These are phyloP conservation scores for Oryza coarctata DNA, from an alignment of 176 grass and related monocot species.

Conservation along the genomic window DNA sequence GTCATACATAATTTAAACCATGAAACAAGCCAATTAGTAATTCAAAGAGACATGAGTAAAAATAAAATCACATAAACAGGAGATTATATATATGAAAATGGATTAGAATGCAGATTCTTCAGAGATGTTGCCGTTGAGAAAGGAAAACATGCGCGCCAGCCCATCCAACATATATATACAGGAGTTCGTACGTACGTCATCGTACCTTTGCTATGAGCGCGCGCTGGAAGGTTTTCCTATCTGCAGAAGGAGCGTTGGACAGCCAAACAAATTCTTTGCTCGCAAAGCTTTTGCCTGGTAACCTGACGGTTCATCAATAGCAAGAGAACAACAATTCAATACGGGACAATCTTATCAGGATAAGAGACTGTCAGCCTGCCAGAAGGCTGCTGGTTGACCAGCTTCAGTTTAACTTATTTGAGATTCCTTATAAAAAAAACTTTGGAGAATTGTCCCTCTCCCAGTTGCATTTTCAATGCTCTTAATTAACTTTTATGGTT, in stretches of 20 bases:
- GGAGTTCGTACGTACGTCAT: too few species aligned
- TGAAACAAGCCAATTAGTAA: not conserved
- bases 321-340: too few species aligned
- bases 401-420: not conserved
- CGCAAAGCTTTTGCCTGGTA: slow-evolving; percentile 63
- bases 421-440: too few species aligned
- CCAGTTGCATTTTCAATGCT: too few species aligned
- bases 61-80: not conserved
- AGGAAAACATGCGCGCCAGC: too few species aligned
- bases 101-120: not conserved
- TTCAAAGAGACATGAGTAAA: not conserved
- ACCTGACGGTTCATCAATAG: slow-evolving; percentile 14
- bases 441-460: too few species aligned
- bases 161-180: not conserved
- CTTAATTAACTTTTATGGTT: too few species aligned
- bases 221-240: slow-evolving; percentile 49
- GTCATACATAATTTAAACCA: not conserved
- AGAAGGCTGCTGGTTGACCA: not conserved
- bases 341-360: not conserved
- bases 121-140: not conserved
- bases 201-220: slow-evolving; percentile 70
- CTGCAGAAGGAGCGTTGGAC: slow-evolving; percentile 55
- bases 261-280: slow-evolving; percentile 57
- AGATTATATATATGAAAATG: not conserved
- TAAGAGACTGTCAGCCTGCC: not conserved